Percentiles rank a stretch among this genome's conserved stretches.
phyloP scores from a whole-genome alignment of 2,329 filamentous ascomycete species.

The Onygenales sp. region DNA sequence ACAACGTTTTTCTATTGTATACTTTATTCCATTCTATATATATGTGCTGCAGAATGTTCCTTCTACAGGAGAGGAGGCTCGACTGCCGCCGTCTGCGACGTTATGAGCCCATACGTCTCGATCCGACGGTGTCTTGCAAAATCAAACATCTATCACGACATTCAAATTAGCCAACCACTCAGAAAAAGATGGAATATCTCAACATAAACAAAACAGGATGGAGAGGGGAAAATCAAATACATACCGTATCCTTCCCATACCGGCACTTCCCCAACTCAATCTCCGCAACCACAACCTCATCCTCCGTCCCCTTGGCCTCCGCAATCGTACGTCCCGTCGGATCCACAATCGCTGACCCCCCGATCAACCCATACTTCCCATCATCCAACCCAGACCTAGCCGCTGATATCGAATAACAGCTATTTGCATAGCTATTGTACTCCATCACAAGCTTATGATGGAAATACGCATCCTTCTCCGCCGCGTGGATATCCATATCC shows the following conservation, averaged over 20 bases:
- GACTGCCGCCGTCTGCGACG: not conserved
- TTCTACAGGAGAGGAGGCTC: not conserved
- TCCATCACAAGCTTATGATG: conserved; percentile 2
- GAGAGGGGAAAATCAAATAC: not conserved
- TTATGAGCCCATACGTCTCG: conserved; percentile 2
- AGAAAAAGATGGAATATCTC: not conserved
- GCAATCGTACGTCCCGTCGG: not conserved
- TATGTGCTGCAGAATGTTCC: not conserved
- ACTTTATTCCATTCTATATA: too few species aligned
- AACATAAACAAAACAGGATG: not conserved
- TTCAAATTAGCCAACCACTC: not conserved
- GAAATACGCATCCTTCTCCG: conserved; percentile 1
- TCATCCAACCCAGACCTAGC: not conserved
- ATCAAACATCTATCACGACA: not conserved
- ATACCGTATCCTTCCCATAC: not conserved
- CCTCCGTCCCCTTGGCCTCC: conserved; percentile 1
- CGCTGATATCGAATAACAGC: not conserved
- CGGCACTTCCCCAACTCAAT: not conserved
- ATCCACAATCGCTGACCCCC: not conserved
- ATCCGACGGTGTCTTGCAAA: not conserved
- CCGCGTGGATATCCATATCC: not conserved
- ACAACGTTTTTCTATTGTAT: too few species aligned
- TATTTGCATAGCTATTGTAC: not conserved
- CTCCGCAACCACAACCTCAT: conserved; percentile 2
- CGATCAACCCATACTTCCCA: conserved; percentile 1